A percentile compares a stretch with the other conserved stretches of the same genome.
Evolutionary conservation across 2,329 filamentous ascomycete species (phyloP).

Genomic region (Aspergillus udagawae): DNA sequence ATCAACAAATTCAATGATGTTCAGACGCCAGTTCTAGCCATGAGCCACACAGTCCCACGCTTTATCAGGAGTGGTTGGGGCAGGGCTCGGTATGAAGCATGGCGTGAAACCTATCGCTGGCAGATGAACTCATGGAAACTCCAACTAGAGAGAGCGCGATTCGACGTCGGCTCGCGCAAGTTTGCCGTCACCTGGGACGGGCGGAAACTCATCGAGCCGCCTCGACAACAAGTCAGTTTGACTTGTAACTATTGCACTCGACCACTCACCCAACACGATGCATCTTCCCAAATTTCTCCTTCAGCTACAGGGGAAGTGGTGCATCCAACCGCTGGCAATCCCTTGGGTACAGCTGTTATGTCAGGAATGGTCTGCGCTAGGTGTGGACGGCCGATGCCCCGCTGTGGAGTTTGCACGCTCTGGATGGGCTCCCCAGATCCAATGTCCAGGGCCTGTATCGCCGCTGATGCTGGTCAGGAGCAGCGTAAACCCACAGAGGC

Average conservation of each 20-base stretch:
- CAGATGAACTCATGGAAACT: slow-evolving; percentile 60
- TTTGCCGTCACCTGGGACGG: slow-evolving; percentile 50
- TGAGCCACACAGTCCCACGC: slow-evolving; percentile 55
- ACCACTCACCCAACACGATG: slow-evolving; percentile 48
- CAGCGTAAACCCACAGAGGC: slow-evolving; percentile 25
- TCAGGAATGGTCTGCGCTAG: slow-evolving; percentile 56
- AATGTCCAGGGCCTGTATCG: slow-evolving; percentile 37
- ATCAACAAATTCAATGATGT: slow-evolving; percentile 58
- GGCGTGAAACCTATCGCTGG: slow-evolving; percentile 59
- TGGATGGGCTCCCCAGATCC: slow-evolving; percentile 60
- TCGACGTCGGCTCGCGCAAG: slow-evolving; percentile 55
- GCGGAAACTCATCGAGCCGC: slow-evolving; percentile 45
- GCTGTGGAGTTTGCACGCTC: slow-evolving; percentile 59
- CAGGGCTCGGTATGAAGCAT: slow-evolving; percentile 53
- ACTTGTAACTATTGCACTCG: slow-evolving; percentile 59
- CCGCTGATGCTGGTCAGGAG: slow-evolving; percentile 29
- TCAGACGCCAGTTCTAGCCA: slow-evolving; percentile 59
- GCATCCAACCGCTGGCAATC: slow-evolving; percentile 33
- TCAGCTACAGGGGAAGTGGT: slow-evolving; percentile 28
- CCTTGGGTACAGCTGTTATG: slow-evolving; percentile 32
- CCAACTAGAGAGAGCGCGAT: slow-evolving; percentile 56
- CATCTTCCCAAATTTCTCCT: slow-evolving; percentile 26
- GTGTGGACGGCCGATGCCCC: slow-evolving; percentile 60
- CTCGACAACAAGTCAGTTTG: slow-evolving; percentile 53
- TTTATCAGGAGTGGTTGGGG: slow-evolving; percentile 53